These are phyloP conservation scores for Thermomucor indicae-seudaticae DNA, from an alignment of 371 early-diverging fungal species.

Conservation along the genomic window DNA sequence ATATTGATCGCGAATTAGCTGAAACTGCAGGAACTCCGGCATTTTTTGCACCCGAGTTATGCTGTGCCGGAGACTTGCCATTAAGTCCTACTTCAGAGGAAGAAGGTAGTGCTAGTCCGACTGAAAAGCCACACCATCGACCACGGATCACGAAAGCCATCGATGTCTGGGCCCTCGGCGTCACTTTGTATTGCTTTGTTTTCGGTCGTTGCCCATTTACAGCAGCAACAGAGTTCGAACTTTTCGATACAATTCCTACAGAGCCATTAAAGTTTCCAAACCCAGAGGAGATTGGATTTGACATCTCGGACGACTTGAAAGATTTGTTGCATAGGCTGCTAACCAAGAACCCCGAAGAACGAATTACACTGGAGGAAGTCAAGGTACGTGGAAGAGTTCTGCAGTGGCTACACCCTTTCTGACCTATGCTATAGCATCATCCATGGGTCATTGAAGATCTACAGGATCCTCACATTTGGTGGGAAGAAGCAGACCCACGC, in stretches of 20 bases:
- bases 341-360: conserved; percentile 80
- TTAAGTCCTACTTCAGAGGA: conserved; percentile 9
- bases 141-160: conserved; percentile 81
- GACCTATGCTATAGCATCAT: conserved; percentile 49
- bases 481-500: conserved; percentile 32
- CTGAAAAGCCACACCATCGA: conserved; percentile 6
- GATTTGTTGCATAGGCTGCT: conserved; percentile 73
- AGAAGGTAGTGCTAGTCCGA: background rate
- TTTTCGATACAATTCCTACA: conserved; percentile 86
- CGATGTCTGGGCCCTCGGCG: conserved; percentile 99
- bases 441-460: conserved; percentile 85
- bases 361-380: conserved; percentile 82
- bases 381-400: conserved; percentile 48
- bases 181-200: conserved; percentile 96
- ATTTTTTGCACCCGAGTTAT: conserved; percentile 96
- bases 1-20: conserved; percentile 76
- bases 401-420: background rate
- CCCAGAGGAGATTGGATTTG: conserved; percentile 18
- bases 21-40: conserved; percentile 97
- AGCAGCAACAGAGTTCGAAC: conserved; percentile 95
- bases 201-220: conserved; percentile 97
- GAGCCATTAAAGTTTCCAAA: conserved; percentile 46
- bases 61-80: conserved; percentile 59
- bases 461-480: conserved; percentile 46
- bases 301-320: conserved; percentile 27